These are phyloP conservation scores for Gonapodya sp. DNA, from an alignment of 192 early-diverging fungal genomes.

Conservation along the genomic window DNA sequence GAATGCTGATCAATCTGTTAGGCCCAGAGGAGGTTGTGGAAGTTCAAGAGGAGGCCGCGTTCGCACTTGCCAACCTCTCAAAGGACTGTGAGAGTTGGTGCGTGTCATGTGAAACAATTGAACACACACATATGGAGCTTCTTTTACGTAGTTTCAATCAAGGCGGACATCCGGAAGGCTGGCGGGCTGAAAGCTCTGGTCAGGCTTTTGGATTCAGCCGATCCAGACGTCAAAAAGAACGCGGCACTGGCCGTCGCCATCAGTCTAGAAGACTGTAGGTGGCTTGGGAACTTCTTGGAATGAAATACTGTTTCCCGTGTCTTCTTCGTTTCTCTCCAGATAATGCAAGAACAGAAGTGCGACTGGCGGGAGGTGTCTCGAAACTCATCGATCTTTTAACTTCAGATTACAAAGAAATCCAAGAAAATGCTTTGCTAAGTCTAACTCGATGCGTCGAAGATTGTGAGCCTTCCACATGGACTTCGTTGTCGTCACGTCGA, in stretches of 20 bases:
- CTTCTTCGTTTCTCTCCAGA: not conserved
- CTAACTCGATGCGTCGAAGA: constrained; percentile 35
- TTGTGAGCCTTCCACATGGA: constrained; percentile 22
- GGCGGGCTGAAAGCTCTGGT: constrained; percentile 43
- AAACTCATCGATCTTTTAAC: not conserved
- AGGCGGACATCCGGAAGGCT: constrained; percentile 36
- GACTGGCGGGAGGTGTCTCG: not conserved
- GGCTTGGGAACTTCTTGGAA: no score
- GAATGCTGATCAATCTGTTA: constrained; percentile 27
- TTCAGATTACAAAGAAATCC: not conserved
- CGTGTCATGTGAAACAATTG: not conserved
- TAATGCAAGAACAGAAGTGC: not conserved
- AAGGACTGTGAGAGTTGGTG: constrained; percentile 33
- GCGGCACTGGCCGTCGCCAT: constrained; percentile 23
- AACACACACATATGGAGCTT: not conserved
- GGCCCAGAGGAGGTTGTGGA: constrained; percentile 30
- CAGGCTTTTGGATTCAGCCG: constrained; percentile 33
- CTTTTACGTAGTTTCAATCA: constrained; percentile 30
- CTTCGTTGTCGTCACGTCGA: not conserved
- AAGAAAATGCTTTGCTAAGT: not conserved
- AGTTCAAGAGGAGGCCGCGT: constrained; percentile 45
- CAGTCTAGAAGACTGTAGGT: not conserved
- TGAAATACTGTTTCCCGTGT: no score
- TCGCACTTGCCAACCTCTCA: constrained; percentile 36
- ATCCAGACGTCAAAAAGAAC: constrained; percentile 50